phyloP scores from a whole-genome alignment of 768 basidiomycete species.

The Termitomyces sp. region DNA sequence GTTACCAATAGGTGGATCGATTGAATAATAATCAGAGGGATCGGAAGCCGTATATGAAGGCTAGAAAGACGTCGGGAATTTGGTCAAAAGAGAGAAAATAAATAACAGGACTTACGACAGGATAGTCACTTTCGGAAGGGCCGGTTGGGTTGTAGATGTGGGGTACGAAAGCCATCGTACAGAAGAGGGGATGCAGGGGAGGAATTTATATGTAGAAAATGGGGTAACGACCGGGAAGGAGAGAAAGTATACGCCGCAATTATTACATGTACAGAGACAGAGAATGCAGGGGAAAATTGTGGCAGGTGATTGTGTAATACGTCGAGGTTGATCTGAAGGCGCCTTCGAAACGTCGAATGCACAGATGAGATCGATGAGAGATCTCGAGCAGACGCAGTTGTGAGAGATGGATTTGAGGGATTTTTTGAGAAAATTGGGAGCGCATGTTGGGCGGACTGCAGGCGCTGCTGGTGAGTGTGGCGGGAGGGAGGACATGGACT shows the following conservation, averaged over 20 bases:
- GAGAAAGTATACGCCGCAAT: slow-evolving; percentile 3
- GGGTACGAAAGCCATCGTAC: slow-evolving; percentile 1
- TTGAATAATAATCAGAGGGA: not conserved
- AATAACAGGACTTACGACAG: not conserved
- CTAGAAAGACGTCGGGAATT: not conserved
- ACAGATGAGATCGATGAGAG: slow-evolving; percentile 20
- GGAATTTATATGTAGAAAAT: slow-evolving; percentile 3
- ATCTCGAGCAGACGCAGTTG: not conserved
- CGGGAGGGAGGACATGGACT: not conserved
- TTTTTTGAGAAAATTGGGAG: not conserved
- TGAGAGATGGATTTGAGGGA: no score
- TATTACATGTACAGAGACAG: slow-evolving; percentile 17
- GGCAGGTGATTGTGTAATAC: slow-evolving; percentile 14
- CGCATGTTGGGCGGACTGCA: not conserved
- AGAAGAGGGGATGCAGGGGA: not conserved
- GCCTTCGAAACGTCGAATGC: slow-evolving; percentile 4
- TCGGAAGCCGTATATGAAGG: not conserved
- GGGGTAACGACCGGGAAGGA: not conserved
- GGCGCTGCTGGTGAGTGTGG: not conserved
- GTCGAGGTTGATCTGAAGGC: slow-evolving; percentile 5
- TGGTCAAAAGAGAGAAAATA: not conserved
- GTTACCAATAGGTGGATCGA: not conserved
- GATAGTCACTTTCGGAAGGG: not conserved
- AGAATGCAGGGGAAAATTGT: slow-evolving; percentile 10
- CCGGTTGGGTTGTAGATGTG: not conserved